Evolutionary conservation across 179 eudicot genomes (phyloP).

Genomic region (Beta corolliflora): DNA sequence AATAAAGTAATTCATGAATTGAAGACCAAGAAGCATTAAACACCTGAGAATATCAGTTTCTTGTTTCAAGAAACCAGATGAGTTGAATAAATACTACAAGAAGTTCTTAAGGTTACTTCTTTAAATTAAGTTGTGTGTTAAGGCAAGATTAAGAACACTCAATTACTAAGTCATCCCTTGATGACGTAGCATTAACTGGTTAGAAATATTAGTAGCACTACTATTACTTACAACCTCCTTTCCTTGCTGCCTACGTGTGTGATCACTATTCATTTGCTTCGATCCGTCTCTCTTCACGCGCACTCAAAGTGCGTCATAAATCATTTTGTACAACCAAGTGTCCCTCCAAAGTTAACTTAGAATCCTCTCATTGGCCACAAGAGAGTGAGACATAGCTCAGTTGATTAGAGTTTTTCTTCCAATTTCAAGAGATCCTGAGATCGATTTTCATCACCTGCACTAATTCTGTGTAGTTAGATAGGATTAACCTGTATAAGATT

Average conservation of each 20-base stretch:
- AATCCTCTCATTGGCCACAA: neutral
- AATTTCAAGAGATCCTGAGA: too few relatives aligned
- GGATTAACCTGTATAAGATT: too few relatives aligned
- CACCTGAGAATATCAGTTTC: neutral
- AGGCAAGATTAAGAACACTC: slow-evolving; percentile 2
- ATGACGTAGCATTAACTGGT: neutral
- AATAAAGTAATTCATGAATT: neutral
- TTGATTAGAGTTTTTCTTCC: too few relatives aligned
- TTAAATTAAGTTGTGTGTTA: neutral
- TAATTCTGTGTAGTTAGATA: too few relatives aligned
- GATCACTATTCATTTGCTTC: slow-evolving; percentile 16
- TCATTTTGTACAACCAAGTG: slow-evolving; percentile 1
- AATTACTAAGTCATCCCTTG: neutral
- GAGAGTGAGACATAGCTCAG: too few relatives aligned
- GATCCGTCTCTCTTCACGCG: slow-evolving; percentile 26
- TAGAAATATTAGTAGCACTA: neutral
- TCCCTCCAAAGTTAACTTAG: slow-evolving; percentile 19
- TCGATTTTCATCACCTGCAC: too few relatives aligned
- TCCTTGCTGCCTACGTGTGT: slow-evolving; percentile 26
- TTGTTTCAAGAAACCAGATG: neutral
- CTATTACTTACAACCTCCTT: slow-evolving; percentile 4
- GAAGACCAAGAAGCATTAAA: neutral
- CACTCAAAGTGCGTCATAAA: slow-evolving; percentile 28
- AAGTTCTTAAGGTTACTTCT: neutral
- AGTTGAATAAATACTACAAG: neutral